Percentiles rank a stretch among this genome's conserved stretches.
Conservation (phyloP, 371 early-diverging fungal species). For the Mucor plumbeus region DNA sequence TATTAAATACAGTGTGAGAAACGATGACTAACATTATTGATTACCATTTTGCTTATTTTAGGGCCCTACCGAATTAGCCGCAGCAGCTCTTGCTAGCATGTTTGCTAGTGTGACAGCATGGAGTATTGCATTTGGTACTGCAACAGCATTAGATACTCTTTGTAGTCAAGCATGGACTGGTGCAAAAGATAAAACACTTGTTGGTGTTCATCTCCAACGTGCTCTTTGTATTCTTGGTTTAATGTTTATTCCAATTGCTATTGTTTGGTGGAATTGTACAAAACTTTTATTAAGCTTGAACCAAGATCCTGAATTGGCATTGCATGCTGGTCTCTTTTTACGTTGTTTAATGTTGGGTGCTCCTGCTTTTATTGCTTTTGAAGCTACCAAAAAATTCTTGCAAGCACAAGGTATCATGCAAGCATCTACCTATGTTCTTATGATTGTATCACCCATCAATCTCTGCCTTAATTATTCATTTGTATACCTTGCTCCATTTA, state of each 20-base stretch:
- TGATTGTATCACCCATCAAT: slow-evolving; percentile 74
- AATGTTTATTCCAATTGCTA: slow-evolving; percentile 72
- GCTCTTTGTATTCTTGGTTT: slow-evolving; percentile 71
- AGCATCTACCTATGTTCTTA: slow-evolving; percentile 71
- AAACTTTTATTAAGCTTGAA: slow-evolving; percentile 46
- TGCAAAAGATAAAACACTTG: slow-evolving; percentile 65
- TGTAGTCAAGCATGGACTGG: slow-evolving; percentile 89
- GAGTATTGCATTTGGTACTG: slow-evolving; percentile 71
- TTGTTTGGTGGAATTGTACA: slow-evolving; percentile 77
- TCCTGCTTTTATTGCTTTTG: slow-evolving; percentile 77
- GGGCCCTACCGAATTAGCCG: slow-evolving; percentile 75
- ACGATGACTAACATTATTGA: neutral
- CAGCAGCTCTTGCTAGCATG: slow-evolving; percentile 75
- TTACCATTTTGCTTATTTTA: slow-evolving; percentile 2
- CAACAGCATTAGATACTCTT: slow-evolving; percentile 84
- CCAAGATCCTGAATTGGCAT: slow-evolving; percentile 47
- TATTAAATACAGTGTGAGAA: neutral
- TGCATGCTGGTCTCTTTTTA: slow-evolving; percentile 57
- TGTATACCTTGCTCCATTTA: slow-evolving; percentile 68
- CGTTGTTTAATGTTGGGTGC: slow-evolving; percentile 70
- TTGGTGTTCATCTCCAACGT: slow-evolving; percentile 87
- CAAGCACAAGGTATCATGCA: slow-evolving; percentile 88
- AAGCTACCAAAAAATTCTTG: slow-evolving; percentile 78
- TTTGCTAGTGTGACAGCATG: slow-evolving; percentile 82
- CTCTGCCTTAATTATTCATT: slow-evolving; percentile 70